Base-by-base conservation (phyloP, 129 eudicot species). In the Artemisia tridentata region DNA sequence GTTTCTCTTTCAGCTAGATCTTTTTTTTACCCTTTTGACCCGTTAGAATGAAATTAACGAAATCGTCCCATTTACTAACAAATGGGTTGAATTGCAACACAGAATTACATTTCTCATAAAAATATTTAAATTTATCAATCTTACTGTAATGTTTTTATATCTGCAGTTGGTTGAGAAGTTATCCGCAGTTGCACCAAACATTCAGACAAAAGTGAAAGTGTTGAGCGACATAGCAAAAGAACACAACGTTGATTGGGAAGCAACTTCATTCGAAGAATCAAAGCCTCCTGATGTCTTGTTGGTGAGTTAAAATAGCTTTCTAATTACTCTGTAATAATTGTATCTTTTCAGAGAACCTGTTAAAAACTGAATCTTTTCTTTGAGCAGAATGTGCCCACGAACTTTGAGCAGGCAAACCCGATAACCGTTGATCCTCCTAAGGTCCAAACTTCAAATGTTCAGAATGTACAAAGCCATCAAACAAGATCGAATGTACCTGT, bases 121-220 rank as follows among this genome's bases (percentile, higher is more conserved):
- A 73, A 4, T 23, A 58, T 6, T 48, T n/a, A 72, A 5, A 18
- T 60, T 51, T n/a, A 5, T 48, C 20, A 12, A 14, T 45, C 60
- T 23, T 67, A 59, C 69, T 48, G 25, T 72, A 19, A 41, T 63
- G 7, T 47, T 68, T 38, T 7, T 49, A 50, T 47, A 23, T 63
- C 72, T 80, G 76, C 91, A 92, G 98, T 51, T 92, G 84, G 90
- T 92, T 47, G 95, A 92, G 86, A 92, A 92, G 80, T 85, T 92
- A 80, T 92, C 98, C 63, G 92, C 84, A 7, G 68, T 62, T 38
- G 90, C 98, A 63, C 98, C 98, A 58, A 95, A 92, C 76, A 85
- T 84, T 47, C 90, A 72, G 71, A 76, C 90, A 45, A 89, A 89
- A 85, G 62, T 79, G 69, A 87, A 87, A 73, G 80, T 87, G 29